A percentile compares a stretch with the other conserved stretches of the same genome.
phyloP scores from a whole-genome alignment of 208 protist species.

The Lotmaria passim region DNA sequence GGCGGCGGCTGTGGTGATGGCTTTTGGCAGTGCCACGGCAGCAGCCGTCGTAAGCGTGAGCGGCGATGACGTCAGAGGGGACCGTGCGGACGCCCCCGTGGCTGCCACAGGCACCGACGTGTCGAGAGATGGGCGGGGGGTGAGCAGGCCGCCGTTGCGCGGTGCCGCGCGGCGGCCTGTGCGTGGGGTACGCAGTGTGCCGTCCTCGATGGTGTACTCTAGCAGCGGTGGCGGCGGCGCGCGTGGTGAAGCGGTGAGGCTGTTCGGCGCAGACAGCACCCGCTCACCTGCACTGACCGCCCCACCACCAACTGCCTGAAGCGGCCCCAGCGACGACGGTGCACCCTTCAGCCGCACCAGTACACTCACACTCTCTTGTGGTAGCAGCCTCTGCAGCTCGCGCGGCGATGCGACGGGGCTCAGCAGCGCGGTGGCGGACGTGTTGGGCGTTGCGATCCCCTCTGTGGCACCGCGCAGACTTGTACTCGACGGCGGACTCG shows the following conservation, averaged over 20 bases:
- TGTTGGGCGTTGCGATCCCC: background rate
- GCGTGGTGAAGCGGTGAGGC: slow-evolving; percentile 1
- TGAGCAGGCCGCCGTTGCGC: background rate
- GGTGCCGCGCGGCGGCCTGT: slow-evolving; percentile 6
- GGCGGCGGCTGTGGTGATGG: background rate
- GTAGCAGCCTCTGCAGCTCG: too few relatives aligned
- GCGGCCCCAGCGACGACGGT: too few relatives aligned
- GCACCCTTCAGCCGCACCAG: slow-evolving; percentile 43
- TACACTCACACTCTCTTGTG: slow-evolving; percentile 44
- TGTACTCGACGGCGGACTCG: background rate
- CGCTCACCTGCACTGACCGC: too few relatives aligned
- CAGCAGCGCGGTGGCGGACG: background rate
- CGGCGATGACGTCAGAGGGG: background rate
- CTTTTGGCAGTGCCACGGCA: slow-evolving; percentile 11
- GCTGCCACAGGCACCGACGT: too few relatives aligned
- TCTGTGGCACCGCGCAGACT: background rate
- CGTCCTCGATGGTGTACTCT: slow-evolving; percentile 21
- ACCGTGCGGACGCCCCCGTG: too few relatives aligned
- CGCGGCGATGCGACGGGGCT: background rate
- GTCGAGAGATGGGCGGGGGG: background rate
- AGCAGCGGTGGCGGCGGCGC: slow-evolving; percentile 15
- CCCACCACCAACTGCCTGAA: too few relatives aligned
- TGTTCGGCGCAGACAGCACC: slow-evolving; percentile 6
- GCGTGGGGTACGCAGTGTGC: slow-evolving; percentile 22
- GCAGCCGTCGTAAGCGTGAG: background rate